Percentiles rank a stretch among this genome's conserved stretches.
phyloP scores from a whole-genome alignment of 352 stramenopile species.

The Pythium oligandrum region DNA sequence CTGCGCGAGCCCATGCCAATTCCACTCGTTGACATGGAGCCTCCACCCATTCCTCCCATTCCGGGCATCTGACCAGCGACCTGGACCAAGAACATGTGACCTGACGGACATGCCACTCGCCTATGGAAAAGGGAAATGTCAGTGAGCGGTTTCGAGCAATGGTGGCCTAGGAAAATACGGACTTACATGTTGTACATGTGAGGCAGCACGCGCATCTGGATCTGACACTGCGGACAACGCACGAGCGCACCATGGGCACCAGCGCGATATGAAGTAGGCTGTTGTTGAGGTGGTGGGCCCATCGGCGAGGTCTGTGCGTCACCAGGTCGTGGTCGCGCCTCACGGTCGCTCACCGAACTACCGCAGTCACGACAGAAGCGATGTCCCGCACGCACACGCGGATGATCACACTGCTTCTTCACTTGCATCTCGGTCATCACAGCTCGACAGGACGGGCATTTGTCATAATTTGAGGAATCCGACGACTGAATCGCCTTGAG shows the following conservation, averaged over 20 bases:
- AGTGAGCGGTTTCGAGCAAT: too few relatives aligned
- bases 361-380: constrained; percentile 81
- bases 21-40: too few relatives aligned
- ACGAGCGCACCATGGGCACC: constrained; percentile 82
- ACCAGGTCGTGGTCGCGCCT: constrained; percentile 62
- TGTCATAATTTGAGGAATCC: constrained; percentile 78
- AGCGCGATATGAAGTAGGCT: constrained; percentile 68
- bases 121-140: constrained; percentile 16
- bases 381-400: constrained; percentile 70
- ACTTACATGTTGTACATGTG: constrained; percentile 90
- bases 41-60: neutral
- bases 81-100: constrained; percentile 85
- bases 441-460: constrained; percentile 74
- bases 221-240: constrained; percentile 79
- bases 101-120: constrained; percentile 75
- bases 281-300: constrained; percentile 18
- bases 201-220: constrained; percentile 83
- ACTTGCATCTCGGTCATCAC: constrained; percentile 79
- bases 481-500: constrained; percentile 81
- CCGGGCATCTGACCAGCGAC: constrained; percentile 34
- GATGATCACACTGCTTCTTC: constrained; percentile 82
- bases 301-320: constrained; percentile 18
- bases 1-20: too few relatives aligned
- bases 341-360: constrained; percentile 38
- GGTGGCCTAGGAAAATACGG: too few relatives aligned